A percentile compares a stretch with the other conserved stretches of the same genome.
phyloP scores from a whole-genome alignment of 179 eudicot genomes.

The Beta lomatogona region DNA sequence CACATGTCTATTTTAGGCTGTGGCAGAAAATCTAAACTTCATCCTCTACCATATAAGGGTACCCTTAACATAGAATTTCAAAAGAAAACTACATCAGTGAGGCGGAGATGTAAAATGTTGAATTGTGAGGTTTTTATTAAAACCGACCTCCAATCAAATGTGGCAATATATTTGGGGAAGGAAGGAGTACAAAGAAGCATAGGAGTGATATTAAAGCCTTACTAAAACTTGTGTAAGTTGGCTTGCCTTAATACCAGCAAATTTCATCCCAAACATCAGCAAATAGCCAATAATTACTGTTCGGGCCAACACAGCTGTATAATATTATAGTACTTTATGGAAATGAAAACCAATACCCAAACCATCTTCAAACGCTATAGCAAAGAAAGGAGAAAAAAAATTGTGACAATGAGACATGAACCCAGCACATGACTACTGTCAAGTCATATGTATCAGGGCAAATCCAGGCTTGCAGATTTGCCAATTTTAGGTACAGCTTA shows the following conservation, averaged over 20 bases:
- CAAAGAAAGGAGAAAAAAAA: background rate
- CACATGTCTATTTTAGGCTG: background rate
- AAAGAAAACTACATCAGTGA: too few species aligned
- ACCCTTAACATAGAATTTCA: background rate
- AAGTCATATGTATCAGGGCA: too few species aligned
- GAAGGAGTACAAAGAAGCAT: background rate
- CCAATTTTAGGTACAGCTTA: too few species aligned
- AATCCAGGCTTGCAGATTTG: background rate
- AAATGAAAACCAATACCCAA: background rate
- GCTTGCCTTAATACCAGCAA: background rate
- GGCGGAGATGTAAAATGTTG: background rate
- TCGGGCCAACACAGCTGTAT: background rate
- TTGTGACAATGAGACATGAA: background rate
- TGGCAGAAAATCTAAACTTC: background rate
- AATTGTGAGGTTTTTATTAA: background rate
- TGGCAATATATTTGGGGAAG: background rate
- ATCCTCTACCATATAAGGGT: background rate
- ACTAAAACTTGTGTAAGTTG: background rate
- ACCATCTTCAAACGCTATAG: background rate
- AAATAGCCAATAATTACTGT: background rate
- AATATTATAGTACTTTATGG: background rate
- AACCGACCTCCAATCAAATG: background rate
- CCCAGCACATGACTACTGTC: background rate
- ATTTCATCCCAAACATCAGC: background rate
- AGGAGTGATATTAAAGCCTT: background rate